Evolutionary conservation across 2,329 filamentous ascomycete species (phyloP), one percentile per base, ranked within the genome.

Genomic region (Chaetomium sp.): DNA sequence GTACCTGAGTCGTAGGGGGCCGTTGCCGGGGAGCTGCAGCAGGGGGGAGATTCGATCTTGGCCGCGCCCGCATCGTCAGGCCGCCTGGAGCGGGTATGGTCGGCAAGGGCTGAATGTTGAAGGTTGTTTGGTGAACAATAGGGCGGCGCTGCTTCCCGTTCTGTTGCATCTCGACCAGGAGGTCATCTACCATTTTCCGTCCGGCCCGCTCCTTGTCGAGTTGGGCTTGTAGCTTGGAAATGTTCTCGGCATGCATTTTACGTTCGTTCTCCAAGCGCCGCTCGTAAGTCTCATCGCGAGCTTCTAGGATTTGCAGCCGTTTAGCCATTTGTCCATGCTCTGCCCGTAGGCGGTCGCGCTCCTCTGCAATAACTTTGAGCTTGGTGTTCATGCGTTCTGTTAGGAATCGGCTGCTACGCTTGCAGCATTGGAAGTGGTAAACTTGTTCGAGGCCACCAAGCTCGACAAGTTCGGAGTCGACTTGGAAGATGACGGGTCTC

Each of bases 361-460:
- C 72, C 19, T 70, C 67, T 0, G 66, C 67, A 2, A 68, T 69
- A 13, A 76, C 55, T 45, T 63, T 70, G 53, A 70, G 72, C 42
- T 75, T 76, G 64, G 70, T 73, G 69, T 81, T 79, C 71, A 78
- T 73, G 9, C 73, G 69, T 35, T 73, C 69, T 3, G 73, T 73
- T 42, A 78, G 56, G n/a, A 71, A 70, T 0, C 70, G 67, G 47
- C 67, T 72, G 57, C 77, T 75, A 68, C 78, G 81, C 42, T 75
- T 74, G 70, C 81, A 83, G 68, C 80, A 82, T 23, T 72, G 69
- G 13, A 76, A 75, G 66, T 82, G 81, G 66, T 82, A 82, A 5
- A 81, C 76, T 60, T 83, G 80, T 47, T 81, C 78, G 27, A 82
- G 73, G 6, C 80, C 80, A 4, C 81, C 81, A 0, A 83, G 74